Evolutionary conservation across 1,139 yeast genomes (phyloP).

Genomic region (Taiozyma sp.): DNA sequence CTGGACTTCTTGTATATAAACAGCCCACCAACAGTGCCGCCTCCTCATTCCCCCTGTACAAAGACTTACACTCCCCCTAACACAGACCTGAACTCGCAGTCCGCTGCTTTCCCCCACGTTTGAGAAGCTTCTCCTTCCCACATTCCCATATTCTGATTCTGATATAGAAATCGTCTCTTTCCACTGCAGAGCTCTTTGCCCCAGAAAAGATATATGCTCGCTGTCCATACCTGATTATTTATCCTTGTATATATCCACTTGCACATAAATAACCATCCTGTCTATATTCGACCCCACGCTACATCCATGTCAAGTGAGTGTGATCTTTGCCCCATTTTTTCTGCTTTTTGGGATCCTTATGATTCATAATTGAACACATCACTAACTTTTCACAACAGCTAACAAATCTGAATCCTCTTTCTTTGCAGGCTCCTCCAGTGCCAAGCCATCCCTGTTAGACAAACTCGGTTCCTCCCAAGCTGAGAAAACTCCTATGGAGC

Average conservation of each 20-base stretch:
- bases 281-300: not conserved
- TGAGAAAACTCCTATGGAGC: conserved; percentile 9
- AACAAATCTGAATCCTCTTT: not conserved
- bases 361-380: too few relatives aligned
- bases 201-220: not conserved
- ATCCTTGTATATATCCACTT: not conserved
- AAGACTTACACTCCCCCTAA: not conserved
- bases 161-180: too few relatives aligned
- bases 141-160: too few relatives aligned
- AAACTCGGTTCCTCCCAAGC: conserved; percentile 11
- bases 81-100: not conserved
- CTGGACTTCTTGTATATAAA: not conserved
- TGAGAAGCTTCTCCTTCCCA: not conserved
- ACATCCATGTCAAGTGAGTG: not conserved
- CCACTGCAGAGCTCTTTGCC: not conserved
- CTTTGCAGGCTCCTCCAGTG: not conserved
- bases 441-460: conserved; percentile 1
- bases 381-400: not conserved
- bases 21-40: not conserved
- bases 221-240: not conserved
- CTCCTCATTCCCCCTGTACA: not conserved
- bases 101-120: not conserved
- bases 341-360: not conserved
- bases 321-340: not conserved
- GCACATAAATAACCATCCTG: not conserved